These are phyloP conservation scores for Tritrichomonas musculus DNA, from an alignment of 208 protist species.

Conservation along the genomic window DNA sequence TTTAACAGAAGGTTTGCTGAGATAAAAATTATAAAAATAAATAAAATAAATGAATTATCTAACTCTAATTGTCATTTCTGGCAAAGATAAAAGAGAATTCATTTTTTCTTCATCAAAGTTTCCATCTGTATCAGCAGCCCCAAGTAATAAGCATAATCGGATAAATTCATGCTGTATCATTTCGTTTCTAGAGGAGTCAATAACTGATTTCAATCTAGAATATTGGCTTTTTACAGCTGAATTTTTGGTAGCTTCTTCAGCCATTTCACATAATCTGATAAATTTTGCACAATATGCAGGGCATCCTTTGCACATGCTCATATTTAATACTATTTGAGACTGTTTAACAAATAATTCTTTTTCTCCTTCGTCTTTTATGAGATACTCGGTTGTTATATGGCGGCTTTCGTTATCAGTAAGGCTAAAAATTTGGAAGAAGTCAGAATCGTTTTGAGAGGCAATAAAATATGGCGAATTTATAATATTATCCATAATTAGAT, in stretches of 20 bases:
- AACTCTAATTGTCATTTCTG: too few relatives aligned
- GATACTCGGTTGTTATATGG: background rate
- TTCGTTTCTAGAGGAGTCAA: background rate
- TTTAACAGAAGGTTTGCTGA: too few relatives aligned
- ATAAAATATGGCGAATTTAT: background rate
- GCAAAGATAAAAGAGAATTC: too few relatives aligned
- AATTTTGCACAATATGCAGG: background rate
- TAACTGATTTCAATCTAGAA: background rate
- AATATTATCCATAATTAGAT: background rate
- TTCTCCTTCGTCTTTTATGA: background rate
- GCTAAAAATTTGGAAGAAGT: background rate
- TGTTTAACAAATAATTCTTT: background rate
- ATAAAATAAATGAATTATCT: too few relatives aligned
- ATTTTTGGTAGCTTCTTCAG: background rate
- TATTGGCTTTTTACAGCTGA: background rate
- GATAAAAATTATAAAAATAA: too few relatives aligned
- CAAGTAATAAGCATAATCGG: background rate
- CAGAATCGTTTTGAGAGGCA: background rate
- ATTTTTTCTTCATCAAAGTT: too few relatives aligned
- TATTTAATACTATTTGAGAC: background rate
- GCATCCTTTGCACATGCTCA: background rate
- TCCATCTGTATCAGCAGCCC: too few relatives aligned
- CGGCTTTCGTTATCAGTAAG: background rate
- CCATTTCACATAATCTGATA: background rate
- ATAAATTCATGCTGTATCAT: background rate